Evolutionary conservation across 2,329 filamentous ascomycete species (phyloP).

Genomic region (Chaetomiaceae sp.): DNA sequence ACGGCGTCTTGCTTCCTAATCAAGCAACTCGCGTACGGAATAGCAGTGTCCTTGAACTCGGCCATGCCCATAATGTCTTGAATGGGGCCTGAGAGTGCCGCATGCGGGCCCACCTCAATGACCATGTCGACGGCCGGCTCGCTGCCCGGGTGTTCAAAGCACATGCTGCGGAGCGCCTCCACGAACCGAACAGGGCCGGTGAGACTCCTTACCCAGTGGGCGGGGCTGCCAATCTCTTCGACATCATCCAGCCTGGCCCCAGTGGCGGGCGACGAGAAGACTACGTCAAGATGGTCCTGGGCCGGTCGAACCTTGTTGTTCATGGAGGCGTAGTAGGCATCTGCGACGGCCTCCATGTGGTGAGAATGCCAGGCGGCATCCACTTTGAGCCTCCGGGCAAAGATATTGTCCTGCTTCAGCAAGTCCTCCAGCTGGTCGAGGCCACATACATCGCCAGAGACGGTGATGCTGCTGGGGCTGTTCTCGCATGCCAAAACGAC

Average conservation of each 20-base stretch:
- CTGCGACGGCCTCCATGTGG: conserved; percentile 36
- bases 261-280: conserved; percentile 28
- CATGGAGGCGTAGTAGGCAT: conserved; percentile 31
- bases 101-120: conserved; percentile 36
- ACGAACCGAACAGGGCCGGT: conserved; percentile 37
- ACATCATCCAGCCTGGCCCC: conserved; percentile 20
- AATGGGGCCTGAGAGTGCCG: conserved; percentile 34
- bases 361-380: conserved; percentile 43
- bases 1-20: conserved; percentile 23
- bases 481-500: too few species aligned
- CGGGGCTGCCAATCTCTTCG: conserved; percentile 20
- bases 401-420: conserved; percentile 32
- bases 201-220: conserved; percentile 29
- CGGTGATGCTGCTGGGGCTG: conserved; percentile 11
- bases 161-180: conserved; percentile 25
- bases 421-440: conserved; percentile 29
- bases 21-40: conserved; percentile 21
- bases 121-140: conserved; percentile 26
- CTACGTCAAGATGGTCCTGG: conserved; percentile 19
- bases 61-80: conserved; percentile 31
- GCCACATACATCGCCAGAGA: conserved; percentile 27
- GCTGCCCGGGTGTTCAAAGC: conserved; percentile 18
- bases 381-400: conserved; percentile 36
- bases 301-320: conserved; percentile 25
- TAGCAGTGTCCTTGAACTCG: conserved; percentile 15